A percentile compares a stretch with the other conserved stretches of the same genome.
Conservation (phyloP, 306 rosid genomes). For the Fagus sylvatica region DNA sequence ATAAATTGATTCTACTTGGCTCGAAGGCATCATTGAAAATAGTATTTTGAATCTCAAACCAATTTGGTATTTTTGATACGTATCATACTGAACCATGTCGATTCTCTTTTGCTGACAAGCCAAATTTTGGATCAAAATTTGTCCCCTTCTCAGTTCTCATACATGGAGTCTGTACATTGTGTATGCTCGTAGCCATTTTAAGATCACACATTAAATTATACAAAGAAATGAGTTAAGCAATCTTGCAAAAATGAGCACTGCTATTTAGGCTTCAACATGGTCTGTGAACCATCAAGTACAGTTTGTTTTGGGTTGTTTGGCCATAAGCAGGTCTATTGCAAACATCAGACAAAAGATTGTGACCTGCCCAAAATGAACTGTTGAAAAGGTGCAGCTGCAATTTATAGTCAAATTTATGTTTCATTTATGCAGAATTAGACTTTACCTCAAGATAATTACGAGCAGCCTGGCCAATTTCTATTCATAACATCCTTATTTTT, state of each 20-base stretch:
- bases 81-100: background rate
- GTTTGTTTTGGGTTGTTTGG: background rate
- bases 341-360: background rate
- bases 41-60: too few species aligned
- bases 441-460: slow-evolving; percentile 10
- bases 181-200: background rate
- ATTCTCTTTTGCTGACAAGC: background rate
- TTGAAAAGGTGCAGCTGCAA: background rate
- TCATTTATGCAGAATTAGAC: background rate
- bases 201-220: background rate
- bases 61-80: too few species aligned
- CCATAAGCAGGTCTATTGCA: background rate
- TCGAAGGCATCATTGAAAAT: background rate
- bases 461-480: slow-evolving; percentile 73
- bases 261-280: background rate
- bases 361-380: background rate
- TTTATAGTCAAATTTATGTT: background rate
- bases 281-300: background rate
- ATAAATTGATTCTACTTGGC: background rate
- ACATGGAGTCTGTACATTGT: background rate
- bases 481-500: slow-evolving; percentile 37
- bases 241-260: background rate
- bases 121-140: background rate
- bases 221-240: background rate
- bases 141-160: background rate